These are phyloP conservation scores for Mortierella sp. DNA, from an alignment of 371 early-diverging fungal species.

Conservation along the genomic window DNA sequence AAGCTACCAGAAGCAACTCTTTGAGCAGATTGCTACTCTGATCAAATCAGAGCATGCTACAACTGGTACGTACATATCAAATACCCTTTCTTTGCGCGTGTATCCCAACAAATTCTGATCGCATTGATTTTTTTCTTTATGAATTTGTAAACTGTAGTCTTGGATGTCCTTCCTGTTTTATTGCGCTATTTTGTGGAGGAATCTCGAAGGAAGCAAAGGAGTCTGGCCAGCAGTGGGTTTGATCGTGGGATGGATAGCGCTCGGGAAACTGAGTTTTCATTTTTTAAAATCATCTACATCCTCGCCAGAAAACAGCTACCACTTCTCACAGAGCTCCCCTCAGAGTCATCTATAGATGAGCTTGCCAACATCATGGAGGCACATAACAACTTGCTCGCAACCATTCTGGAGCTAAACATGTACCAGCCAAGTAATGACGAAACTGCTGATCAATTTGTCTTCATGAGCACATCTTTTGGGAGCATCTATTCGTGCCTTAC, in stretches of 20 bases:
- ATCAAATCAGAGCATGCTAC: slow-evolving; percentile 26
- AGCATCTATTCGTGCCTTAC: slow-evolving; percentile 37
- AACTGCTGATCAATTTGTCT: slow-evolving; percentile 45
- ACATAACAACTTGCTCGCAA: slow-evolving; percentile 37
- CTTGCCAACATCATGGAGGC: slow-evolving; percentile 43
- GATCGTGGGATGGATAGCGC: slow-evolving; percentile 41
- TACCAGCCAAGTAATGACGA: slow-evolving; percentile 55
- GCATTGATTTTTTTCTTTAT: background rate
- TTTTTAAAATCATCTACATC: slow-evolving; percentile 51
- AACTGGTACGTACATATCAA: slow-evolving; percentile 15
- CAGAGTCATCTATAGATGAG: slow-evolving; percentile 18
- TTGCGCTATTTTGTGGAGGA: slow-evolving; percentile 51
- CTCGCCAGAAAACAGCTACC: slow-evolving; percentile 46
- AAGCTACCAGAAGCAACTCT: slow-evolving; percentile 55
- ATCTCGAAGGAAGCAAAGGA: slow-evolving; percentile 37
- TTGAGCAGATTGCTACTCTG: slow-evolving; percentile 41
- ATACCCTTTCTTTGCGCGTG: background rate
- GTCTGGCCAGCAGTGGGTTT: slow-evolving; percentile 33
- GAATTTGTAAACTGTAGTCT: slow-evolving; percentile 7
- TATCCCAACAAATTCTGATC: too few relatives aligned
- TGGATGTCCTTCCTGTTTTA: slow-evolving; percentile 40
- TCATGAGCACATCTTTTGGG: slow-evolving; percentile 45
- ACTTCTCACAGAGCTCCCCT: slow-evolving; percentile 16
- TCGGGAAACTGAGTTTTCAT: slow-evolving; percentile 44
- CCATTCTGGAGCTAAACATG: slow-evolving; percentile 46